Conservation (phyloP, 2,329 filamentous ascomycete genomes). For the Cordyceps militaris region DNA sequence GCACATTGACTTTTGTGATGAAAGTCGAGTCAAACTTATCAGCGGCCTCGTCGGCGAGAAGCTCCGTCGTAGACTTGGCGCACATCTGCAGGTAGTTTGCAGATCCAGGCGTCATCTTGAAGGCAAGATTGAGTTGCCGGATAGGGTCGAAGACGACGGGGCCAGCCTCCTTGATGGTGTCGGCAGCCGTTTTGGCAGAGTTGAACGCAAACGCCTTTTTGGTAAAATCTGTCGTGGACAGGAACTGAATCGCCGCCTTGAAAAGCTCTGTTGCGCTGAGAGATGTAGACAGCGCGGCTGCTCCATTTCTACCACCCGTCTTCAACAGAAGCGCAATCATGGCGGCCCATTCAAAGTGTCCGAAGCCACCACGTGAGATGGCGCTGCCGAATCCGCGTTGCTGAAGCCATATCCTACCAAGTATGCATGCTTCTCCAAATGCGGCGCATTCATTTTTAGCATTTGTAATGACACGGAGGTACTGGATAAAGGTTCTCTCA, state of each 20-base stretch:
- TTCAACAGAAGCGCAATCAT: conserved; percentile 74
- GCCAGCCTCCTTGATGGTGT: conserved; percentile 34
- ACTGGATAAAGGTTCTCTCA: conserved; percentile 65
- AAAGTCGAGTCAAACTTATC: conserved; percentile 85
- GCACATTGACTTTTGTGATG: conserved; percentile 54
- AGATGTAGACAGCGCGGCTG: conserved; percentile 65
- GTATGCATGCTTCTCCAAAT: conserved; percentile 76
- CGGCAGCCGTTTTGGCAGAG: conserved; percentile 25
- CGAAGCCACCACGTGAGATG: conserved; percentile 75
- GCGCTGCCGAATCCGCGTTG: conserved; percentile 73
- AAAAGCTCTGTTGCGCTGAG: conserved; percentile 91
- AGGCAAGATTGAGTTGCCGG: conserved; percentile 73
- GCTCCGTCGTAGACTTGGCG: conserved; percentile 64
- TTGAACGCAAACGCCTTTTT: conserved; percentile 55
- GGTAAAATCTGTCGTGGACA: conserved; percentile 65
- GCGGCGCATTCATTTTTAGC: conserved; percentile 61
- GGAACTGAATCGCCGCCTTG: conserved; percentile 85
- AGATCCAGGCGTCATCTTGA: conserved; percentile 85
- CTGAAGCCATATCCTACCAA: conserved; percentile 82
- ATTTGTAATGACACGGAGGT: conserved; percentile 68
- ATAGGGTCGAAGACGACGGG: conserved; percentile 74
- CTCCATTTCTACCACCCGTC: conserved; percentile 65
- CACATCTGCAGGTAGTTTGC: conserved; percentile 67
- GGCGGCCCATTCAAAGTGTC: conserved; percentile 85
- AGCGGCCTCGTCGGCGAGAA: conserved; percentile 64